Evolutionary conservation across 805 yeast genomes (phyloP), one percentile per base, ranked within the genome.

Genomic region (Kregervanrija pseudodelftensis): DNA sequence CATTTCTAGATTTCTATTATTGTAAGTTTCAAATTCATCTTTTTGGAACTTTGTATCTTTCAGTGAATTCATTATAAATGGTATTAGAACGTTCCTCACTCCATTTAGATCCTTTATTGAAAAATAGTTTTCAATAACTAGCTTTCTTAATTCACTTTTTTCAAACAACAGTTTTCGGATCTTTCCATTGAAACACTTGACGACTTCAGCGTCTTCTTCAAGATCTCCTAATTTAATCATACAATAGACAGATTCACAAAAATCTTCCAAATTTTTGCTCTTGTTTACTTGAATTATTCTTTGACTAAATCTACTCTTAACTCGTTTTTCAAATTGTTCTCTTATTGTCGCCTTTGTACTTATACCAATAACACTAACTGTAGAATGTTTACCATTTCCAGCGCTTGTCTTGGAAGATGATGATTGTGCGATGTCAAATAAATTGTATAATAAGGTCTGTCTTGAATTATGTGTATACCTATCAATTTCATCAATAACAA

Each of bases 311-410:
- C 99, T 68, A 45, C 95, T 82, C 52, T 88, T 75, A 1, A 93
- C 98, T 55, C 99, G 73, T 58, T 91, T 93, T 58, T 93, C 99
- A 39, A 93, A 67, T 54, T 79, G 70, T 54, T 91, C 97, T 41
- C 90, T 70, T 0, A 88, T 74, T 5, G 85, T 86, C 40, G 87
- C 69, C 43, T 82, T 80, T 1, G 90, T 74, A 1, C 95, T 81
- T 11, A 83, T 64, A 2, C 98, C 97, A 39, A 93, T 62, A 5
- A 91, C 85, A 42, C 93, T 76, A 5, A 90, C 79, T 1, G 96
- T 95, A 2, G 77, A 10, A 42, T 30, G 9, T 22, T 28, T 15
- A 11, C 12, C 15, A 11, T 14, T 11, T 9, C 32, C 39, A 2
- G 76, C 70, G 3, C 44, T 46, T 1, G 52, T 49, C 17, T 37